phyloP scores from a whole-genome alignment of 129 eudicot genomes.

The Ambrosia artemisiifolia region DNA sequence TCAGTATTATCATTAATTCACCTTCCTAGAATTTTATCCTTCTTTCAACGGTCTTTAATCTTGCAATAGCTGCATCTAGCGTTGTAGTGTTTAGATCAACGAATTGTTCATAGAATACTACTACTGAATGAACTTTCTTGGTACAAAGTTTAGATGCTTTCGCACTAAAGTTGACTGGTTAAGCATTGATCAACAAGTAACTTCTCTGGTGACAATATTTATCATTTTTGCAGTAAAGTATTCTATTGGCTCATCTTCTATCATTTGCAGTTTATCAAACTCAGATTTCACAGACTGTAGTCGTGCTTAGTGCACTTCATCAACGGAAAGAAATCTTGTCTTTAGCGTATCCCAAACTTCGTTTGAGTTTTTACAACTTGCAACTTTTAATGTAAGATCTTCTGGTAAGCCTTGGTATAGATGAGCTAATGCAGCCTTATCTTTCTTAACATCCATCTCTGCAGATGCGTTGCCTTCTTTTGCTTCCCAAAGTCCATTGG shows the following conservation, averaged over 20 bases:
- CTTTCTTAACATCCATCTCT: not conserved
- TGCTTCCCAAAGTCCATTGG: not conserved
- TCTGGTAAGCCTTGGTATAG: not conserved
- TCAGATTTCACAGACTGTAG: not conserved
- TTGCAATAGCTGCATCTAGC: too few relatives aligned
- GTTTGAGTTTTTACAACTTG: not conserved
- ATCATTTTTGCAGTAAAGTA: not conserved
- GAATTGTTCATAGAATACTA: too few relatives aligned
- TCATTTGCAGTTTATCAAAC: not conserved
- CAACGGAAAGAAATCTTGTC: not conserved
- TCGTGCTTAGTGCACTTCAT: not conserved
- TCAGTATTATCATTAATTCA: too few relatives aligned
- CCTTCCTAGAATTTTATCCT: too few relatives aligned
- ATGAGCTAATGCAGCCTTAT: not conserved
- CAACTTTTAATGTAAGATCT: not conserved
- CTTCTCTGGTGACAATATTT: not conserved
- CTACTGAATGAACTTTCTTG: too few relatives aligned
- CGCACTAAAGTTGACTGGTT: too few relatives aligned
- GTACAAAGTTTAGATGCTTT: too few relatives aligned
- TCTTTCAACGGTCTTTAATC: too few relatives aligned
- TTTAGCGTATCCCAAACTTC: not conserved
- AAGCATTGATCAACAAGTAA: too few relatives aligned
- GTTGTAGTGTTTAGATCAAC: too few relatives aligned
- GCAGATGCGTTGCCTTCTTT: not conserved
- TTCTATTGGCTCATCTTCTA: not conserved